Percentiles rank a stretch among this genome's conserved stretches.
phyloP scores from a whole-genome alignment of 441 rosid genomes.

The Isatis lusitanica region DNA sequence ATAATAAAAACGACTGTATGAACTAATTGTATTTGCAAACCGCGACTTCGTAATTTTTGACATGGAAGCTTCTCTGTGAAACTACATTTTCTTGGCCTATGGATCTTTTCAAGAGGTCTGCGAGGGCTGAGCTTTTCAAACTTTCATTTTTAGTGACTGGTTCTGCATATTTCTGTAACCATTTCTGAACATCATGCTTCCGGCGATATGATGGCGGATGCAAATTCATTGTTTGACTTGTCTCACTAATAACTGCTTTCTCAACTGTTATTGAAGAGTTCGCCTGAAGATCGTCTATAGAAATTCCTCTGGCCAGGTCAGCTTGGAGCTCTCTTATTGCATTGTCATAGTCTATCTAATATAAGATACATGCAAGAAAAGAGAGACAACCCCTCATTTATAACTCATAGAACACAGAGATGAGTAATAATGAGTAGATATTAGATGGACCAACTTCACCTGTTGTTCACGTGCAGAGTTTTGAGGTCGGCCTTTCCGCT shows the following conservation, averaged over 20 bases:
- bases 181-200: slow-evolving; percentile 28
- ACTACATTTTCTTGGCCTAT: slow-evolving; percentile 49
- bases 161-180: slow-evolving; percentile 51
- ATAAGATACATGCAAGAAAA: slow-evolving; percentile 16
- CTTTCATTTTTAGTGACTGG: slow-evolving; percentile 38
- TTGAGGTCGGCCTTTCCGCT: slow-evolving; percentile 56
- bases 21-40: slow-evolving; percentile 39
- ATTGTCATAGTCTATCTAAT: slow-evolving; percentile 57
- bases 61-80: slow-evolving; percentile 44
- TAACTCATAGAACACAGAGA: slow-evolving; percentile 9
- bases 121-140: slow-evolving; percentile 38
- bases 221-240: not conserved
- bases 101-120: slow-evolving; percentile 48
- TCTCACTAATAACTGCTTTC: slow-evolving; percentile 18
- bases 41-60: slow-evolving; percentile 49
- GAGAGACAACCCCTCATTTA: not conserved
- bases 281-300: slow-evolving; percentile 48
- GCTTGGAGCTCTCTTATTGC: slow-evolving; percentile 60
- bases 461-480: slow-evolving; percentile 57
- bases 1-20: slow-evolving; percentile 15
- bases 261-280: slow-evolving; percentile 33
- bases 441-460: slow-evolving; percentile 37
- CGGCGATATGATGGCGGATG: slow-evolving; percentile 16
- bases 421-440: slow-evolving; percentile 10
- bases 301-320: slow-evolving; percentile 50